Base-by-base conservation (phyloP, 129 eudicot genomes). In the Dittrichia graveolens region DNA sequence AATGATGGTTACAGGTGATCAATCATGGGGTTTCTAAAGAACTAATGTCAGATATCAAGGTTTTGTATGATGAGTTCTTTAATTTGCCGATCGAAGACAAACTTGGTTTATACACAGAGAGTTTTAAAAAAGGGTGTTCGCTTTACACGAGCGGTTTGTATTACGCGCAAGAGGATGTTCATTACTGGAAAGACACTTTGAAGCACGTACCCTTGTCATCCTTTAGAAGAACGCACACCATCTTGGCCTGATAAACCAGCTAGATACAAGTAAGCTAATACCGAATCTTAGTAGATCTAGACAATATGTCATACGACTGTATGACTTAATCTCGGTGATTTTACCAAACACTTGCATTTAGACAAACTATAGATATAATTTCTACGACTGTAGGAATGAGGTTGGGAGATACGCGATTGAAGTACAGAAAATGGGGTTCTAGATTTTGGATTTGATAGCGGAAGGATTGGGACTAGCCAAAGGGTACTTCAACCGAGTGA, bases 101-200 rank as follows among this genome's bases (percentile, higher is more conserved):
- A 40, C 39, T 65, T 37, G 70, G 73, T 7, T 44, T 77, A 52
- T 73, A 77, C 12, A 45, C 86, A 0, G 86, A 82, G 42, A 75
- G 62, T 14, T 41, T 50, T 0, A 59, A 67, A 19, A 73, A 54
- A 31, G 72, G 72, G 50, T 77, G 75, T 41, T 61, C 73, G 34
- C 82, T 82, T 46, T 78, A 82, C 41, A 82, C 82, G 9, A 82
- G 82, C 4, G 73, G 82, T 14, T 42, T 67, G 60, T 14, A 76
- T 41, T 81, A 44, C 12, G 49, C 78, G 5, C 58, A 76, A 67
- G 83, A 77, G 54, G 83, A 77, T 2, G 31, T 56, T 65, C 88
- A 77, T 59, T 74, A 24, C 42, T 84, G 88, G 88, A 84, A 74
- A 50, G 88, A 84, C 69, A 80, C 83, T 8, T 49, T 84, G 67